Conservation (phyloP, 2,329 filamentous ascomycete species). For the Zymoseptoria passerinii region DNA sequence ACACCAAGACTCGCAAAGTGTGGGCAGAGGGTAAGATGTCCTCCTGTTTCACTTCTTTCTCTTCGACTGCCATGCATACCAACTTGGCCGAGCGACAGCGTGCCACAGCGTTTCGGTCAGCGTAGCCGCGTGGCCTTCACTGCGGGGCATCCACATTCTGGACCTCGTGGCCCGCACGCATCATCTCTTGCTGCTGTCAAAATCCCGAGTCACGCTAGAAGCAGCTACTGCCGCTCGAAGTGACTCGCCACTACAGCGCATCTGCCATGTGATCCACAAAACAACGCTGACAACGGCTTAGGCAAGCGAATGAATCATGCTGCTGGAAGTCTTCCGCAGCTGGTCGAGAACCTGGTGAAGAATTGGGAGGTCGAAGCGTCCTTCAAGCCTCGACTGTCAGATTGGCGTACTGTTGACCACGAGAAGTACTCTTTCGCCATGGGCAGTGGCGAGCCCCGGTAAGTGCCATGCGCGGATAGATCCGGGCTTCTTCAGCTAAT, state of each 20-base stretch:
- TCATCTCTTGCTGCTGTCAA: not conserved
- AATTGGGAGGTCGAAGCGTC: slow-evolving; percentile 67
- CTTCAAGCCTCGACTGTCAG: slow-evolving; percentile 52
- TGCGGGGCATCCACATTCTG: not conserved
- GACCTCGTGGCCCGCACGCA: not conserved
- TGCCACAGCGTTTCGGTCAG: not conserved
- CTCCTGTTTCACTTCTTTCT: not conserved
- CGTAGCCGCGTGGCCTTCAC: not conserved
- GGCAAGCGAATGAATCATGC: slow-evolving; percentile 51
- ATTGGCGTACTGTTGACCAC: slow-evolving; percentile 59
- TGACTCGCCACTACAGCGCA: not conserved
- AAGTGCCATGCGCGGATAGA: not conserved
- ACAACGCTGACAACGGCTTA: slow-evolving; percentile 26
- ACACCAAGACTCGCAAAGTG: slow-evolving; percentile 53
- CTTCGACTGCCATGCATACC: not conserved
- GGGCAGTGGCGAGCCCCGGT: slow-evolving; percentile 50
- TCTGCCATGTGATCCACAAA: not conserved
- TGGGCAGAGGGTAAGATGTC: slow-evolving; percentile 48
- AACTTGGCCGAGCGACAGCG: not conserved
- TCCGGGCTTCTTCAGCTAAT: slow-evolving; percentile 1
- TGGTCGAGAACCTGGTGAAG: slow-evolving; percentile 63
- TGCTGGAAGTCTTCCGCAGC: slow-evolving; percentile 48
- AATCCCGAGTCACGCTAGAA: not conserved
- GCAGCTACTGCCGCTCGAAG: no score
- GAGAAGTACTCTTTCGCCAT: slow-evolving; percentile 54